Evolutionary conservation across 148 eudicot species (phyloP).

Genomic region (Gaultheria prostrata): DNA sequence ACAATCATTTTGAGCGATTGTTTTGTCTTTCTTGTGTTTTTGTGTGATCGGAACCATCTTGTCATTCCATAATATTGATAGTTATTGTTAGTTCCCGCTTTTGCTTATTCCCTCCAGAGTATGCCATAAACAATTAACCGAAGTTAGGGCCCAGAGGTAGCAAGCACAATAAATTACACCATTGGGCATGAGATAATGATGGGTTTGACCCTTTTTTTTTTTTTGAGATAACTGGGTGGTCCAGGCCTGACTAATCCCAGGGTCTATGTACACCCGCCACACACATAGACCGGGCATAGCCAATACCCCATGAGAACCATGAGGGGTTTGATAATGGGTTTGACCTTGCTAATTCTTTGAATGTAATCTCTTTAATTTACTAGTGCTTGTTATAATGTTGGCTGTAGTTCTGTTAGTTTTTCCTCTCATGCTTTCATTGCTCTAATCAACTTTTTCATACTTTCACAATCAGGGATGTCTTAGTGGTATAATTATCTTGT

Average conservation of each 20-base stretch:
- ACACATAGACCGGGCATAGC: too few species aligned
- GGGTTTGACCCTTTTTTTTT: neutral
- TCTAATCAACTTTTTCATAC: neutral
- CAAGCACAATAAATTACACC: neutral
- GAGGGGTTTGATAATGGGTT: neutral
- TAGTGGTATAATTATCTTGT: slow-evolving; percentile 61
- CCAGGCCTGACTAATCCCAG: too few species aligned
- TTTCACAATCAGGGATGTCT: slow-evolving; percentile 48
- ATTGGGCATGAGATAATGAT: neutral
- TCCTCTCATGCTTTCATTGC: neutral
- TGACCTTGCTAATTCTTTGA: neutral
- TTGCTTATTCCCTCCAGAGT: neutral
- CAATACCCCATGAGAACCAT: too few species aligned
- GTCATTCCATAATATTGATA: neutral
- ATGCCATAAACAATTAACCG: neutral
- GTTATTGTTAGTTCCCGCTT: neutral
- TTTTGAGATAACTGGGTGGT: too few species aligned
- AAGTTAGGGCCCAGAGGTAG: neutral
- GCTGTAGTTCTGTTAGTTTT: neutral
- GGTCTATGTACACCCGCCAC: too few species aligned
- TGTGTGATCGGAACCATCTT: neutral
- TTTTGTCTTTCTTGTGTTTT: neutral
- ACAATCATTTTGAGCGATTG: neutral
- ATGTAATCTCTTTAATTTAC: neutral
- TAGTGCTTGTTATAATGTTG: neutral